Percentiles rank a stretch among this genome's conserved stretches.
Conservation (phyloP, 83 land plant genomes). For the Picea abies region DNA sequence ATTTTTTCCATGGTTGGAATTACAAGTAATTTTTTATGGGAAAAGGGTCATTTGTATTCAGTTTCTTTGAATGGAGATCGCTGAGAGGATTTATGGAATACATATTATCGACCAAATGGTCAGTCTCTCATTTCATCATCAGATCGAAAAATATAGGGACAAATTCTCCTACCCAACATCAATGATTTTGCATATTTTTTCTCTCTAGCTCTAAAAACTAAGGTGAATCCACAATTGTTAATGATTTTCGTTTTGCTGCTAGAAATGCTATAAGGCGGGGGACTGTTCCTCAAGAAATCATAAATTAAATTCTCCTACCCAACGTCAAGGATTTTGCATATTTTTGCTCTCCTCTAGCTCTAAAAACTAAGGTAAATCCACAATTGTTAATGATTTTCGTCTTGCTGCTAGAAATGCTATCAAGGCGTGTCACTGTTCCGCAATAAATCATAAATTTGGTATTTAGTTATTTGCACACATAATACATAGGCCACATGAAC, state of each 20-base stretch:
- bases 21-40: too few species aligned
- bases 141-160: background rate
- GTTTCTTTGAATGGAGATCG: too few species aligned
- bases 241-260: conserved; percentile 28
- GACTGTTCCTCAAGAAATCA: background rate
- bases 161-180: conserved; percentile 6
- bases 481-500: too few species aligned
- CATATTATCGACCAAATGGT: conserved; percentile 6
- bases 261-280: conserved; percentile 34
- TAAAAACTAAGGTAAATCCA: conserved; percentile 25
- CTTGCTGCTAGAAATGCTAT: conserved; percentile 34
- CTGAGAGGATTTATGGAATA: background rate
- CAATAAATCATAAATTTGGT: background rate
- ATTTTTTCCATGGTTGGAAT: too few species aligned
- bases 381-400: conserved; percentile 23
- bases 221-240: conserved; percentile 25
- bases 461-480: background rate
- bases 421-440: conserved; percentile 13
- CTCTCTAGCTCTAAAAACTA: conserved; percentile 27
- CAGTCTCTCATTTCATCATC: background rate
- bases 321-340: conserved; percentile 11
- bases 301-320: background rate
- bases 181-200: conserved; percentile 24
- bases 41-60: too few species aligned
- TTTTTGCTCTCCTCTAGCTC: conserved; percentile 40